Evolutionary conservation across 495 filamentous ascomycete genomes (phyloP).

Genomic region (Recurvomyces mirabilis): DNA sequence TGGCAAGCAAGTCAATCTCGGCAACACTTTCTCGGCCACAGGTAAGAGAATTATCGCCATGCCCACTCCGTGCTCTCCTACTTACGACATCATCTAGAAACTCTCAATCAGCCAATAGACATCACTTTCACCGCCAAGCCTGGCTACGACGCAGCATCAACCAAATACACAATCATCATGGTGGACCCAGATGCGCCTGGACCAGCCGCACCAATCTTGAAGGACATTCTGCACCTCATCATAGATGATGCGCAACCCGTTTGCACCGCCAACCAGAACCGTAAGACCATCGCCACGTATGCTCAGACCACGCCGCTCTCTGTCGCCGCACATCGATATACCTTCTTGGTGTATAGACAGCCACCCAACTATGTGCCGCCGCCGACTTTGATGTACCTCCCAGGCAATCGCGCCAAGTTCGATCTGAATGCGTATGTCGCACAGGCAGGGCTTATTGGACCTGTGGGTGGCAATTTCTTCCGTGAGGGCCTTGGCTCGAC

Average conservation of each 20-base stretch:
- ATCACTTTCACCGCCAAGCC: constrained; percentile 16
- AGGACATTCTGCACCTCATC: constrained; percentile 8
- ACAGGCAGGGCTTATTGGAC: constrained; percentile 2
- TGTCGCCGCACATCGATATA: constrained; percentile 10
- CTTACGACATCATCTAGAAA: constrained; percentile 8
- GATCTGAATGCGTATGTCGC: constrained; percentile 4
- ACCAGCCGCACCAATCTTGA: not conserved
- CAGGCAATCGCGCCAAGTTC: not conserved
- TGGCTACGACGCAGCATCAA: constrained; percentile 9
- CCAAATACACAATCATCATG: constrained; percentile 17
- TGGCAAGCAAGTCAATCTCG: constrained; percentile 7
- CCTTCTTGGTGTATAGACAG: constrained; percentile 16
- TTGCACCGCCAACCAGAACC: constrained; percentile 11
- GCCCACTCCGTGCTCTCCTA: not conserved
- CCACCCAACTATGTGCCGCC: constrained; percentile 9
- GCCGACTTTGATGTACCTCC: not conserved
- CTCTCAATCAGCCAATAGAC: constrained; percentile 1
- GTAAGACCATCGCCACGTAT: constrained; percentile 4
- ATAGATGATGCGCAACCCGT: constrained; percentile 13
- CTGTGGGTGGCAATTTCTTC: constrained; percentile 3
- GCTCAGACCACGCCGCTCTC: constrained; percentile 5
- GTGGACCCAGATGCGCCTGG: constrained; percentile 16
- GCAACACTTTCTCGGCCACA: constrained; percentile 3
- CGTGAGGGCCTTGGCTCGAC: not conserved
- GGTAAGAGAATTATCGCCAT: not conserved